These are phyloP conservation scores for Colletotrichum sublineola DNA, from an alignment of 2,329 filamentous ascomycete species.

Conservation along the genomic window DNA sequence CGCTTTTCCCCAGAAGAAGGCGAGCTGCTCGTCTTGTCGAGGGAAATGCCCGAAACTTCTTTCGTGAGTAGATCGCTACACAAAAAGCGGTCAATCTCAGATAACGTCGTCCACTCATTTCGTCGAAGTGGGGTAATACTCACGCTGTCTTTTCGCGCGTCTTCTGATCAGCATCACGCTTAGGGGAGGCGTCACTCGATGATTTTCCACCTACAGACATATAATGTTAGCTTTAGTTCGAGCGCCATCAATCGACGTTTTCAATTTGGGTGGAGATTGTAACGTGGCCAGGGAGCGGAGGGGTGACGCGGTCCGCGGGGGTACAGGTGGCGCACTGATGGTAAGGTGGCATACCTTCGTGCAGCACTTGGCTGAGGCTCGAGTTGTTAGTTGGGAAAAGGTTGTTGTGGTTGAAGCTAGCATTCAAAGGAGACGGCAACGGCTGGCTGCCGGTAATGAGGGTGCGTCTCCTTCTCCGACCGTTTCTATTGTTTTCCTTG, in stretches of 20 bases:
- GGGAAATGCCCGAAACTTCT: conserved; percentile 94
- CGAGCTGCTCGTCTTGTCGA: conserved; percentile 77
- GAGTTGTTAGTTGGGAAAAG: conserved; percentile 74
- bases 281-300: neutral
- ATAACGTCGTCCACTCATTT: conserved; percentile 17
- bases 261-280: neutral
- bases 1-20: conserved; percentile 72
- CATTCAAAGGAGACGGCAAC: conserved; percentile 92
- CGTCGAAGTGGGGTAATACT: conserved; percentile 53
- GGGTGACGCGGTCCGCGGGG: conserved; percentile 23
- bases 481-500: conserved; percentile 93
- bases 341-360: conserved; percentile 72
- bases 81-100: conserved; percentile 32
- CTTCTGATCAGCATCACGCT: conserved; percentile 75
- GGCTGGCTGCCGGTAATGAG: conserved; percentile 98
- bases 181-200: conserved; percentile 62
- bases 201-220: conserved; percentile 51
- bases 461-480: conserved; percentile 87
- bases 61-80: conserved; percentile 86
- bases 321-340: conserved; percentile 7
- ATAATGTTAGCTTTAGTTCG: conserved; percentile 22
- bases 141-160: conserved; percentile 95
- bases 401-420: conserved; percentile 86
- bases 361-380: conserved; percentile 87
- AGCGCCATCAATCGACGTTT: neutral